Evolutionary conservation across 768 basidiomycete species (phyloP), one percentile per base, ranked within the genome.

Genomic region (Hericium coralloides): DNA sequence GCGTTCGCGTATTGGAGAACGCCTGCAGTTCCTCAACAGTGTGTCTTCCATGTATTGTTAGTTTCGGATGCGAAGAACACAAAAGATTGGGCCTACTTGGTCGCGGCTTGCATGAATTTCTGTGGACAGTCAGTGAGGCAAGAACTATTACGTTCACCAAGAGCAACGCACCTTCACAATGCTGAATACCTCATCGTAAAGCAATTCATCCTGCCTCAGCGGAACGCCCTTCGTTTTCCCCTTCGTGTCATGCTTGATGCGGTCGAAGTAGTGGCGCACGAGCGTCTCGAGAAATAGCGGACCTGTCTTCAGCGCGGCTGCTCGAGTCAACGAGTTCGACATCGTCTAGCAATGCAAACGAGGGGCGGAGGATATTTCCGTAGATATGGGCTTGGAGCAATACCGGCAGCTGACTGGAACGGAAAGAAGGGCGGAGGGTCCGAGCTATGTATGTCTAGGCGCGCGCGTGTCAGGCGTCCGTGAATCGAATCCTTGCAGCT

Each of bases 261-360:
- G 79, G 47, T 87, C 84, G 50, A 94, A 80, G 68, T 92, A 95
- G 67, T 94, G 92, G 67, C 87, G 88, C 65, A 92, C 76, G n/a
- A 92, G 76, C 0, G 87, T 90, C 62, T 85, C 87, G 20, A 91
- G 66, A 37, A 89, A 75, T 54, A 89, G 68, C 4, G 89, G 88
- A 0, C 85, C 89, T n/a, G 87, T 73, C 64, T 75, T 78, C 58
- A 89, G 69, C 39, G 85, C 80, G 25, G 81, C 79, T 53, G 82
- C 75, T 36, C 83, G 74, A 37, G 85, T 79, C 43, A 91, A 75
- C 18, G 84, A 66, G 66, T 83, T 89, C 3, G 45, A 51, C 58
- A 63, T 64, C n/a, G 37, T 38, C 17, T 8, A n/a, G 31, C 8
- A 1, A 31, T 31, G 31, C 2, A 31, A 31, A 31, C 31, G 31